Evolutionary conservation across 2,329 filamentous ascomycete species (phyloP), one percentile per base, ranked within the genome.

Genomic region (Fusarium sp.): DNA sequence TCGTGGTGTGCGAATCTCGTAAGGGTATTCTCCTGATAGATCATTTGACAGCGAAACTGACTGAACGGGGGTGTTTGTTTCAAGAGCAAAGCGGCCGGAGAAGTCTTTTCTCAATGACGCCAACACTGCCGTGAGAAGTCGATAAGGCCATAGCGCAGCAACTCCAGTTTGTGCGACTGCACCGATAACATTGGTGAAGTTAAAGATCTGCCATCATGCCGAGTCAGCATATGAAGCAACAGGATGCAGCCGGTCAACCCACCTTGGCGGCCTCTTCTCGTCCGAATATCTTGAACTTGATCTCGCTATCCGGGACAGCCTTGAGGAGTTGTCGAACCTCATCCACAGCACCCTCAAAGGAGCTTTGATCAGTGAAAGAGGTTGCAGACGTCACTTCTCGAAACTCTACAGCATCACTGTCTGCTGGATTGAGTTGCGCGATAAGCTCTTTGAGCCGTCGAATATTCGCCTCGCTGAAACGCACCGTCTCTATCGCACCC

Each of bases 111-210:
- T 65, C 3, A 86, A 75, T 9, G 75, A 71, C 23, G 74, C 73
- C 71, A 81, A 82, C 21, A 84, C 64, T 5, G 75, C 74, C 6
- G 81, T 81, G 2, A 86, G 77, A 11, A 87, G 77, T 23, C 82
- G 73, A 57, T 85, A 86, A 0, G 84, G 82, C 80, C 82, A 85
- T 4, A 86, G 73, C 8, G 83, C 82, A 5, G 82, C 84, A 3
- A 83, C 82, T 3, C 69, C 65, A 26, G 82, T 81, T 8, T 77
- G 76, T 15, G 83, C 72, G 1, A 80, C 79, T 2, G 81, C 82
- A 2, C 54, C 65, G 5, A 49, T 54, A 10, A 33, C 58, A 62
- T 67, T 54, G 20, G 67, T 58, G 21, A 48, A 46, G 6, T 50
- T 31, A 6, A 58, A 52, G 13, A 53, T 49, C 63, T 73, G 24